Base-by-base conservation (phyloP, 2,329 filamentous ascomycete genomes). In the Hypocrella siamensis region DNA sequence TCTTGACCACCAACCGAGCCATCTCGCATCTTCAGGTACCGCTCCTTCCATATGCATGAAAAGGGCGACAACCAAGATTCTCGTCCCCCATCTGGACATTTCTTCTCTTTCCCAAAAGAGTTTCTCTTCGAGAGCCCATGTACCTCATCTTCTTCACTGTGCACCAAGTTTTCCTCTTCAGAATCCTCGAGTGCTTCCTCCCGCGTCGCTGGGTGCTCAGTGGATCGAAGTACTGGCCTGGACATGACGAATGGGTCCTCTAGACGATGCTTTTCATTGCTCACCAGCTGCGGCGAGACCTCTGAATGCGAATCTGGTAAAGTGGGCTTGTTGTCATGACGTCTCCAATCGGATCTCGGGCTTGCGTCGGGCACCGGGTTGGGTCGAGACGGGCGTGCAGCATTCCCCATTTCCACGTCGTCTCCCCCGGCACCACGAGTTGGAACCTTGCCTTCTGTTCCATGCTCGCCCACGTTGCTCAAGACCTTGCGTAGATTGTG, bases 1-100 rank as follows among this genome's bases (percentile, higher is more conserved):
- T 54, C 51, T 31, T 57, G 58, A 32, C 61, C 47, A 12, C 53
- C 47, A 10, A 58, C 51, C 26, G 61, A 48, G 40, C 65, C 57
- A 2, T 53, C 46, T 22, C 51, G 53, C 34, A 65, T 41, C 14
- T 51, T 47, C 34, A 57, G 40, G 36, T 61, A 64, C 6, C 49
- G 52, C 5, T 56, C 50, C 36, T 54, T 57, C 62, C 51, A 65
- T 28, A 43, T 44, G 38, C 60, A 63, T 7, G 51, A 43, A 35
- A 63, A 60, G 34, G 28, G 25, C 26, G 17, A 32, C 36, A 28
- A 21, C 36, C 30, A 17, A 8, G 26, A 25, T 25, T 19, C 21
- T n/a, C n/a, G n/a, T 35, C 14, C 21, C 15, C 16, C 27, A 12
- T 26, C n/a, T 7, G 26, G n/a, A 14, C 30, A 21, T 14, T 31